These are phyloP conservation scores for Mucor lusitanicus DNA, from an alignment of 371 early-diverging fungal genomes.

Conservation along the genomic window DNA sequence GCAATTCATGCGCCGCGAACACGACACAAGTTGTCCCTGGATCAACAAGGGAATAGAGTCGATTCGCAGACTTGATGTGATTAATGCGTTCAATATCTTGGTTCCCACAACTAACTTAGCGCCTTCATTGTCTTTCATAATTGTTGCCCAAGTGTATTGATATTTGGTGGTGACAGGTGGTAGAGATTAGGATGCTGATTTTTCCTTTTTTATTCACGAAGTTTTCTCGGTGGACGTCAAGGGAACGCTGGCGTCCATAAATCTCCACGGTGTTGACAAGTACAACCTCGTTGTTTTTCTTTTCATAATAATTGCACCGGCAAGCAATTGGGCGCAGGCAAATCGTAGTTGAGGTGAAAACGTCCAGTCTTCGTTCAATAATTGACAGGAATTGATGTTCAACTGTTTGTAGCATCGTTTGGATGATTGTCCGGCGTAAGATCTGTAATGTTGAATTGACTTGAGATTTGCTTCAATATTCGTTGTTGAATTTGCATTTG, in stretches of 20 bases:
- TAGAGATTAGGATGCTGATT: constrained; percentile 12
- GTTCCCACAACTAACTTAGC: constrained; percentile 21
- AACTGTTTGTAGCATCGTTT: constrained; percentile 19
- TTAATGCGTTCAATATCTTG: constrained; percentile 22
- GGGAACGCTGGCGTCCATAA: constrained; percentile 5
- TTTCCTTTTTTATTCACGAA: constrained; percentile 11
- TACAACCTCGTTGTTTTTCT: constrained; percentile 21
- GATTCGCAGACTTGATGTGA: constrained; percentile 24
- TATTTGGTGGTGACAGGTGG: constrained; percentile 16
- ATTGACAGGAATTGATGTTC: constrained; percentile 5
- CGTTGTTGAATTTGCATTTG: constrained; percentile 16
- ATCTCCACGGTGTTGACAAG: constrained; percentile 20
- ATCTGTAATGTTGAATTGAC: constrained; percentile 19
- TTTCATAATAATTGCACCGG: constrained; percentile 23
- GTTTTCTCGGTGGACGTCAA: constrained; percentile 9
- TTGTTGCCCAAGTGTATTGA: constrained; percentile 14
- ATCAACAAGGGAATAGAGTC: constrained; percentile 17
- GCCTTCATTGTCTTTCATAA: constrained; percentile 15
- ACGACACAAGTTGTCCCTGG: no score
- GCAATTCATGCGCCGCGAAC: no score
- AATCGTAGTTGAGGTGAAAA: constrained; percentile 24
- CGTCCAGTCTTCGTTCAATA: constrained; percentile 26
- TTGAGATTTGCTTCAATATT: constrained; percentile 18
- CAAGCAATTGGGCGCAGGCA: constrained; percentile 24
- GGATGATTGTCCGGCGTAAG: constrained; percentile 14